Conservation (phyloP, 1,284 basidiomycete genomes). For the Austroboletus niveus region DNA sequence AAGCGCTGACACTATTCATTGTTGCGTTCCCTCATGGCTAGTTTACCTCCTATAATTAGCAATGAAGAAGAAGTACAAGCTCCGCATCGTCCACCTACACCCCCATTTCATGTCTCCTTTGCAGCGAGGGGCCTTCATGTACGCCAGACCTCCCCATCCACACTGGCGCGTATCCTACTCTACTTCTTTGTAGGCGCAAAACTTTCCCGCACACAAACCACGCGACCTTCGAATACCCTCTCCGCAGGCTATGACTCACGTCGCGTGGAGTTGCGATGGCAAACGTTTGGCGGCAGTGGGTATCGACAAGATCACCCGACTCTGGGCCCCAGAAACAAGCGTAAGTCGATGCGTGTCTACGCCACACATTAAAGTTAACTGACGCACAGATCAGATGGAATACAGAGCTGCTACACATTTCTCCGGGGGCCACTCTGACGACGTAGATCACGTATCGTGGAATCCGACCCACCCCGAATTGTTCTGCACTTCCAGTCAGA, state of each 20-base stretch:
- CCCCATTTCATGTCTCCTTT: constrained; percentile 69
- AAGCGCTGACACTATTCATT: not conserved
- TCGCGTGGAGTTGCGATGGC: constrained; percentile 81
- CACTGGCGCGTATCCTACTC: constrained; percentile 9
- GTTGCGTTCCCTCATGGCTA: constrained; percentile 17
- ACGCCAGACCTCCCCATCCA: constrained; percentile 33
- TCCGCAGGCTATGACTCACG: constrained; percentile 64
- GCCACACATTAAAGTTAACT: not conserved
- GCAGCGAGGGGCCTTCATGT: constrained; percentile 68
- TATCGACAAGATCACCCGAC: constrained; percentile 69
- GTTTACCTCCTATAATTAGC: constrained; percentile 12
- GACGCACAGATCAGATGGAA: constrained; percentile 52
- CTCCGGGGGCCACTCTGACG: constrained; percentile 67
- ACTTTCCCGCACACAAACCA: constrained; percentile 74
- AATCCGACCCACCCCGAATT: constrained; percentile 79
- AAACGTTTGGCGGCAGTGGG: constrained; percentile 75
- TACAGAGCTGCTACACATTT: constrained; percentile 58
- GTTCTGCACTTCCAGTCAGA: constrained; percentile 74
- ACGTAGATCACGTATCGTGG: constrained; percentile 76
- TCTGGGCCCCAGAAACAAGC: constrained; percentile 75
- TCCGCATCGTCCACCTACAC: constrained; percentile 70
- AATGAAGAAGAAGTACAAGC: constrained; percentile 56
- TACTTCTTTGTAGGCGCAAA: constrained; percentile 52
- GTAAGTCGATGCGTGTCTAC: constrained; percentile 40
- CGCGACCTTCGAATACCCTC: constrained; percentile 68